These are phyloP conservation scores for Cytospora piceicola DNA, from an alignment of 2,329 filamentous ascomycete species.

Conservation along the genomic window DNA sequence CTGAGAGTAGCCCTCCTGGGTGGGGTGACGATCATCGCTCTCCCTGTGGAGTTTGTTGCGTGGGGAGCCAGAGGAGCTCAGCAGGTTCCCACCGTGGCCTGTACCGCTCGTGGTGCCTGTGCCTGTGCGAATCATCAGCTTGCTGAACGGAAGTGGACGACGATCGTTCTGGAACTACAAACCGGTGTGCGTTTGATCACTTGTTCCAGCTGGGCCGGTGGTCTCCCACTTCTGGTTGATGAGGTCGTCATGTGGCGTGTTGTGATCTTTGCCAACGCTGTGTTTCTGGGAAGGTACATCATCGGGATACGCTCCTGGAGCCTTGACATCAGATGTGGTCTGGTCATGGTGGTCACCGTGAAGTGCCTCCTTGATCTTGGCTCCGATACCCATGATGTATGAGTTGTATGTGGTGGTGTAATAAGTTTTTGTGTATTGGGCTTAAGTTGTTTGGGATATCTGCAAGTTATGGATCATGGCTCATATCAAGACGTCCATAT, in stretches of 20 bases:
- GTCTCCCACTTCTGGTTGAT: slow-evolving; percentile 15
- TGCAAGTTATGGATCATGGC: not conserved
- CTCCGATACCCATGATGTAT: slow-evolving; percentile 35
- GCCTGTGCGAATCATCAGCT: not conserved
- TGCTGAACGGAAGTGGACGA: not conserved
- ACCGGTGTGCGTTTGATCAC: slow-evolving; percentile 5
- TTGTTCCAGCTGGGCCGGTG: slow-evolving; percentile 12
- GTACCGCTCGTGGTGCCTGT: not conserved
- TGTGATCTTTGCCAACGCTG: slow-evolving; percentile 19
- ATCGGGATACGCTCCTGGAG: slow-evolving; percentile 31
- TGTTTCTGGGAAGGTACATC: slow-evolving; percentile 32
- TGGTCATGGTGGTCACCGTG: slow-evolving; percentile 30
- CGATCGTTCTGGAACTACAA: not conserved
- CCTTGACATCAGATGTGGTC: slow-evolving; percentile 20
- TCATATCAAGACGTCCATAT: not conserved
- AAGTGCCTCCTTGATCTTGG: slow-evolving; percentile 36
- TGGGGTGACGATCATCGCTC: slow-evolving; percentile 18
- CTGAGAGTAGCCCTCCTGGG: slow-evolving; percentile 6
- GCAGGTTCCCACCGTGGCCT: not conserved
- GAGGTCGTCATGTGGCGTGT: slow-evolving; percentile 24
- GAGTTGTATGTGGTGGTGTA: not conserved
- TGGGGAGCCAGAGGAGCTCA: slow-evolving; percentile 11
- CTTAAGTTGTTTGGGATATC: not conserved
- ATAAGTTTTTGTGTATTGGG: not conserved
- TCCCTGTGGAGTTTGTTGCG: slow-evolving; percentile 31